Conservation (phyloP, 768 basidiomycete genomes). For the Rhizopogon vesiculosus region DNA sequence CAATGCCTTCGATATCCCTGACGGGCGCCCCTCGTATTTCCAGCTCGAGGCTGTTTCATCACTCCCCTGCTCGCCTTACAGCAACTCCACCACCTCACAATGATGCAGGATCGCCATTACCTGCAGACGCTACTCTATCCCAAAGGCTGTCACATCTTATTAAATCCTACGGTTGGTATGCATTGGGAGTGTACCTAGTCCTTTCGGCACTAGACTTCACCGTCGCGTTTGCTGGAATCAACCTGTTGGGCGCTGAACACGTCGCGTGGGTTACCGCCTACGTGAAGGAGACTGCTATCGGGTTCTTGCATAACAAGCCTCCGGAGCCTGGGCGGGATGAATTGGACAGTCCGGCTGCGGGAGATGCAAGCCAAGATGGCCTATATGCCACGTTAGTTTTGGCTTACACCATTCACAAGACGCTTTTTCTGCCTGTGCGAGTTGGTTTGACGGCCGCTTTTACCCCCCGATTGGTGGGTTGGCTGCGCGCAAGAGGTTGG, state of each 20-base stretch:
- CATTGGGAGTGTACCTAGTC: constrained; percentile 82
- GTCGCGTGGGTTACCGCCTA: constrained; percentile 65
- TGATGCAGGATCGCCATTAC: constrained; percentile 22
- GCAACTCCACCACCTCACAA: constrained; percentile 18
- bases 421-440: constrained; percentile 81
- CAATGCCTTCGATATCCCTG: constrained; percentile 23
- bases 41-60: constrained; percentile 43
- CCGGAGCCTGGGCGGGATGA: constrained; percentile 68
- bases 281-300: constrained; percentile 44
- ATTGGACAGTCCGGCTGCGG: constrained; percentile 37
- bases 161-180: constrained; percentile 94
- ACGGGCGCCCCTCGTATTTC: constrained; percentile 25
- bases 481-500: constrained; percentile 82
- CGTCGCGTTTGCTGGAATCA: constrained; percentile 79
- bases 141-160: constrained; percentile 78
- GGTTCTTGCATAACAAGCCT: constrained; percentile 46
- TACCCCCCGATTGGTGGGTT: constrained; percentile 82
- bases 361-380: constrained; percentile 54
- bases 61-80: constrained; percentile 44
- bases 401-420: constrained; percentile 97
- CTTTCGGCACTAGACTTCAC: constrained; percentile 77
- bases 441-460: constrained; percentile 84
- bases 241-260: constrained; percentile 86
- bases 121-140: constrained; percentile 53
- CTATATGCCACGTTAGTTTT: constrained; percentile 90